These are phyloP conservation scores for Cyberlindnera lachancei DNA, from an alignment of 805 yeast species.

Conservation along the genomic window DNA sequence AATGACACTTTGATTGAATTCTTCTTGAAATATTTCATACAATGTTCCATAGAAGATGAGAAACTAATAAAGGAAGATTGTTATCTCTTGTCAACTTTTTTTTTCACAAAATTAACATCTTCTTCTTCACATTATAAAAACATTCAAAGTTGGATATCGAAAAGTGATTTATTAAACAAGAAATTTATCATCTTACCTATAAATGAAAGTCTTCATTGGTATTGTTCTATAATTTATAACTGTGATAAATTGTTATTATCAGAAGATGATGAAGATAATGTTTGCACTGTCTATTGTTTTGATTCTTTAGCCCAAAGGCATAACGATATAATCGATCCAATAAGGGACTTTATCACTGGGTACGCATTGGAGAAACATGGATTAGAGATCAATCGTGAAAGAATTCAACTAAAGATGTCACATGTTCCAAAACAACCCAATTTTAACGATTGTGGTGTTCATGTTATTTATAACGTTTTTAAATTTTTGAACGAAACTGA, in stretches of 20 bases:
- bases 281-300: slow-evolving; percentile 37
- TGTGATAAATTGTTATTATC: slow-evolving; percentile 26
- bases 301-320: slow-evolving; percentile 72
- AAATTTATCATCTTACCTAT: slow-evolving; percentile 71
- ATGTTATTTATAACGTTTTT: slow-evolving; percentile 66
- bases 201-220: slow-evolving; percentile 83
- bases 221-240: slow-evolving; percentile 64
- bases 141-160: slow-evolving; percentile 72
- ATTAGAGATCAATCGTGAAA: slow-evolving; percentile 36
- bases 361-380: slow-evolving; percentile 63
- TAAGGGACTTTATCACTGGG: slow-evolving; percentile 51
- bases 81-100: slow-evolving; percentile 73
- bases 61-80: slow-evolving; percentile 31
- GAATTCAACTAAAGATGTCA: slow-evolving; percentile 41
- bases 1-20: slow-evolving; percentile 87
- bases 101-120: slow-evolving; percentile 57
- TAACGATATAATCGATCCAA: slow-evolving; percentile 40
- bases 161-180: slow-evolving; percentile 52
- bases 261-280: slow-evolving; percentile 13
- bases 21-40: slow-evolving; percentile 56
- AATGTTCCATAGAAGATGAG: slow-evolving; percentile 21
- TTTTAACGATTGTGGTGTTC: slow-evolving; percentile 92
- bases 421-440: slow-evolving; percentile 79
- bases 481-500: slow-evolving; percentile 46
- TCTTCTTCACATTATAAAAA: slow-evolving; percentile 44